A percentile compares a stretch with the other conserved stretches of the same genome.
Conservation (phyloP, 495 filamentous ascomycete species). For the Parathielavia hyrcaniae region DNA sequence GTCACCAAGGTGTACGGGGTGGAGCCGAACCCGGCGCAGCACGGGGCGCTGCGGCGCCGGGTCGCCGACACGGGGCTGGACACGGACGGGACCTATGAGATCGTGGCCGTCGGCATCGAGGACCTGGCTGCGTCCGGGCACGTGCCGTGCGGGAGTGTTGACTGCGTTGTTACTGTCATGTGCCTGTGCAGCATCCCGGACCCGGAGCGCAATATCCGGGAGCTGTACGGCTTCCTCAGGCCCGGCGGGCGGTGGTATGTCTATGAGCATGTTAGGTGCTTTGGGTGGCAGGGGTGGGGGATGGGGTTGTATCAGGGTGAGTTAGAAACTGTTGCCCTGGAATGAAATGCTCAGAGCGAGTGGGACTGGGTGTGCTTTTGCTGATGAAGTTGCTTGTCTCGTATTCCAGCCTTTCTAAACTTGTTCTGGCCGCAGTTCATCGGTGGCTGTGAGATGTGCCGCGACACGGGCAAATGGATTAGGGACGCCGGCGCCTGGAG, state of each 20-base stretch:
- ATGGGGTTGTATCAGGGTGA: constrained; percentile 48
- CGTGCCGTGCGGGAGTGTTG: constrained; percentile 50
- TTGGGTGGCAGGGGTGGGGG: constrained; percentile 37
- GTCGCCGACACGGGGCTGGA: constrained; percentile 47
- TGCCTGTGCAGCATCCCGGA: constrained; percentile 68
- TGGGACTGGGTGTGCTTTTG: constrained; percentile 1
- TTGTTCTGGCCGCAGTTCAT: constrained; percentile 49
- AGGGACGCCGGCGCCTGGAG: constrained; percentile 52
- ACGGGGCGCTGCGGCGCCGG: constrained; percentile 43
- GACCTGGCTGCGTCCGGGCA: constrained; percentile 37
- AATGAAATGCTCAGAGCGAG: background rate
- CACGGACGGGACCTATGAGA: constrained; percentile 52
- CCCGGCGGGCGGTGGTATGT: constrained; percentile 63
- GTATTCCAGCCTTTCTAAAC: constrained; percentile 35
- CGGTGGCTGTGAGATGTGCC: constrained; percentile 54
- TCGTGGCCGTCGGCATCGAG: constrained; percentile 57
- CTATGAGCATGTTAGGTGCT: constrained; percentile 60
- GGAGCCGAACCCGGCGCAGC: constrained; percentile 57
- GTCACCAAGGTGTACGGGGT: constrained; percentile 59
- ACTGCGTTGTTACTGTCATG: constrained; percentile 62
- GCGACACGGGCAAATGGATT: constrained; percentile 50
- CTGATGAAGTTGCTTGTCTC: too few relatives aligned
- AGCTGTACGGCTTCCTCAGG: constrained; percentile 57
- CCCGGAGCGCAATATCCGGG: constrained; percentile 49
- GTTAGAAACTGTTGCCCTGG: constrained; percentile 25